These are phyloP conservation scores for Nymphaea colorata DNA, from an alignment of 164 flowering plant genomes.

Conservation along the genomic window DNA sequence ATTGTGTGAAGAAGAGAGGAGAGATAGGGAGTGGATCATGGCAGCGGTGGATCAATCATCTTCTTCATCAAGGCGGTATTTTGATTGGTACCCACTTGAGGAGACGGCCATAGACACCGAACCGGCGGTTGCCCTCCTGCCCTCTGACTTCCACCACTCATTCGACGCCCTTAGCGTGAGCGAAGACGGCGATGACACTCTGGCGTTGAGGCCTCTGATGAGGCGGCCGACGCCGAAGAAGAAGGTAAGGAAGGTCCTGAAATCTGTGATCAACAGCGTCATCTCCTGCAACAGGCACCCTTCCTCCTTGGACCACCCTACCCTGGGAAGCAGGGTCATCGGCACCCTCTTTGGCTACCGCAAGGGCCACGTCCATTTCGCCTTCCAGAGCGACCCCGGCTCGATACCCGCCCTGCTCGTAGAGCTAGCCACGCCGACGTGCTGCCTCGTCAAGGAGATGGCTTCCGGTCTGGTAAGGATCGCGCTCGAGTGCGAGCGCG, in stretches of 20 bases:
- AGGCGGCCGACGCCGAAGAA: background rate
- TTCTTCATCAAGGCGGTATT: background rate
- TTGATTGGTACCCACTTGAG: background rate
- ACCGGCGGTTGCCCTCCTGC: background rate
- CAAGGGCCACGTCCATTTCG: constrained; percentile 75
- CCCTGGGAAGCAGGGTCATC: constrained; percentile 33
- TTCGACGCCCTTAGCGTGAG: background rate
- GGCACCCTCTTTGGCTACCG: constrained; percentile 88
- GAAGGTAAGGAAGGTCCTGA: background rate
- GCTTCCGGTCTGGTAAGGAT: constrained; percentile 90
- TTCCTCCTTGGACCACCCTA: constrained; percentile 22
- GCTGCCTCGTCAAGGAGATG: constrained; percentile 76
- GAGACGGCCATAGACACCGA: background rate
- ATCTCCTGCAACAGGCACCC: background rate
- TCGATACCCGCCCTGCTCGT: constrained; percentile 56
- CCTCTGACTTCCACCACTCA: background rate
- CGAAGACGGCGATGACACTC: background rate
- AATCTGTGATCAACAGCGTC: background rate
- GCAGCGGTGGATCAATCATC: background rate
- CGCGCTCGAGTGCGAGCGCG: constrained; percentile 74
- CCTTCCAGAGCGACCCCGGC: constrained; percentile 62
- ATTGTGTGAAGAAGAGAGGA: background rate
- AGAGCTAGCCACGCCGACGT: constrained; percentile 66
- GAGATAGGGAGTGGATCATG: background rate
- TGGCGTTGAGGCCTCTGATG: background rate